These are phyloP conservation scores for Fusarium acutatum DNA, from an alignment of 2,329 filamentous ascomycete genomes.

Conservation along the genomic window DNA sequence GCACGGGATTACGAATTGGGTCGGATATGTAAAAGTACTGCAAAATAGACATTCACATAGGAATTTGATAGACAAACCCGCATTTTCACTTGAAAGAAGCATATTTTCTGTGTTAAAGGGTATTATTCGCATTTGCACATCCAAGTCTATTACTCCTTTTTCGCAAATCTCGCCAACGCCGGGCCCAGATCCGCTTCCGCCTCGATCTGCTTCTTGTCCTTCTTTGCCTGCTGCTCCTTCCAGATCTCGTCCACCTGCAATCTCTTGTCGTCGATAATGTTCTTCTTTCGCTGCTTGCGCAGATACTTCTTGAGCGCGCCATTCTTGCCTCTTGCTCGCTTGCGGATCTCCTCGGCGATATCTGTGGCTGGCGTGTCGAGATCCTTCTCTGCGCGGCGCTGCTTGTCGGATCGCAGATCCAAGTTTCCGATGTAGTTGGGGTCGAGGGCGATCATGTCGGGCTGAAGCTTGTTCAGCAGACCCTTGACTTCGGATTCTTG, in stretches of 20 bases:
- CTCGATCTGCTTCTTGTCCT: conserved; percentile 68
- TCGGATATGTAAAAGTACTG: conserved; percentile 21
- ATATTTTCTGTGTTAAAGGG: conserved; percentile 22
- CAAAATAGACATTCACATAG: conserved; percentile 14
- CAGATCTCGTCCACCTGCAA: conserved; percentile 85
- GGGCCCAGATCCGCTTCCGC: conserved; percentile 81
- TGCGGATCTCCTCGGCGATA: conserved; percentile 70
- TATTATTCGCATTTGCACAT: conserved; percentile 40
- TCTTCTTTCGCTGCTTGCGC: conserved; percentile 90
- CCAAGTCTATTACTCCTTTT: conserved; percentile 61
- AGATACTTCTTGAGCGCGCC: conserved; percentile 87
- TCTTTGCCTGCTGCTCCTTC: conserved; percentile 74
- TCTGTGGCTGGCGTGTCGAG: conserved; percentile 72
- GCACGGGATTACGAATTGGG: conserved; percentile 14
- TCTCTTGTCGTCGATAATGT: conserved; percentile 95
- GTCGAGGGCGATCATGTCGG: conserved; percentile 96
- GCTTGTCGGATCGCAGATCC: conserved; percentile 81
- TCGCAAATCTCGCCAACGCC: conserved; percentile 84
- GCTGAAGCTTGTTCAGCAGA: conserved; percentile 91
- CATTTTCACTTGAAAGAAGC: not conserved
- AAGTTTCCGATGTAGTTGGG: conserved; percentile 91
- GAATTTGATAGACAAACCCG: conserved; percentile 10
- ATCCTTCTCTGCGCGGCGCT: conserved; percentile 79
- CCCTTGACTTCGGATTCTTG: conserved; percentile 91
- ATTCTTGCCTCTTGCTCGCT: conserved; percentile 88